Conservation (phyloP, 2,329 filamentous ascomycete genomes). For the Camptophora hylomeconis region DNA sequence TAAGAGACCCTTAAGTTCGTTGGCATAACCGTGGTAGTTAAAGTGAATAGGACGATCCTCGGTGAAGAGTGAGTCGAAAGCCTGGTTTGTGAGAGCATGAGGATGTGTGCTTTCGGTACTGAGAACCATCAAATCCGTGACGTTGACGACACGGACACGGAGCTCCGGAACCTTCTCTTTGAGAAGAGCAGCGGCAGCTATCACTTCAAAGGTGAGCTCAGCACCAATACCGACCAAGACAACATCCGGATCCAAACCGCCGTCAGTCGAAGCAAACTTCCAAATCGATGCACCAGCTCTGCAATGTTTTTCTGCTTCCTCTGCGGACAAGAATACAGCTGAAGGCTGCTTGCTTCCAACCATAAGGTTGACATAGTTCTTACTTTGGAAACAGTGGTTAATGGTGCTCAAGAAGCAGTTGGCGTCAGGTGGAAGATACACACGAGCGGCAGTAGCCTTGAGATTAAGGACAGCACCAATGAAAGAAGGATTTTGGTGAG, state of each 20-base stretch:
- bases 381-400: conserved; percentile 47
- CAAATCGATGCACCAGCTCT: conserved; percentile 46
- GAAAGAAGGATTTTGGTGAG: conserved; percentile 56
- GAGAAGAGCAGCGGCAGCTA: conserved; percentile 47
- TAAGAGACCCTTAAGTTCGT: conserved; percentile 47
- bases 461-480: conserved; percentile 53
- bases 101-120: conserved; percentile 43
- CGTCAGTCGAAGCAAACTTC: conserved; percentile 48
- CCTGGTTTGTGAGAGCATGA: conserved; percentile 40
- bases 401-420: conserved; percentile 56
- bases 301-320: conserved; percentile 50
- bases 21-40: conserved; percentile 55
- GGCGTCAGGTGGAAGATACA: conserved; percentile 55
- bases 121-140: conserved; percentile 54
- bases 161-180: conserved; percentile 37
- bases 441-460: conserved; percentile 46
- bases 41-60: conserved; percentile 43
- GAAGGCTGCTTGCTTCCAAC: conserved; percentile 56
- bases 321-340: conserved; percentile 44
- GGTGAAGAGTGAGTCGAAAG: conserved; percentile 47
- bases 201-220: conserved; percentile 52
- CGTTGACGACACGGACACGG: conserved; percentile 49
- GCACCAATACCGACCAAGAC: conserved; percentile 52
- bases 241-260: conserved; percentile 45
- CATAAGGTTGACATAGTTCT: conserved; percentile 54